Base-by-base conservation (phyloP, 2,329 filamentous ascomycete species). In the Colletotrichum sp. region DNA sequence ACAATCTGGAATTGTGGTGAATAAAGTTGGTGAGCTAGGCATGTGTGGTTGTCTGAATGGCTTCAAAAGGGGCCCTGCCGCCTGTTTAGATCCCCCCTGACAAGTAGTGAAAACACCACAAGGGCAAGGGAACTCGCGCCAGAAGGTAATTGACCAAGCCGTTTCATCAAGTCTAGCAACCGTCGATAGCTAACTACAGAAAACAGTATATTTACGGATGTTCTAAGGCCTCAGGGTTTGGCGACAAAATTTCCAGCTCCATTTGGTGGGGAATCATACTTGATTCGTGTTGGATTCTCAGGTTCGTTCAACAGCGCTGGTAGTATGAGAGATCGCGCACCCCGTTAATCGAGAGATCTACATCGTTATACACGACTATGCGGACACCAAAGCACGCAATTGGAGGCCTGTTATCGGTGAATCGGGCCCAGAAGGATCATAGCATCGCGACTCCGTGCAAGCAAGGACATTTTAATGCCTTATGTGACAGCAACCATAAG, bases 281-380 rank as follows among this genome's bases (percentile, higher is more conserved):
- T 19, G 36, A 44, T 44, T 44, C 8, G 16, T 8, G 8, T 19
- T 19, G 8, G 8, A 44, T 44, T 19, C 19, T 3, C 36, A 44
- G 1, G 36, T 19, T 19, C 8, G 1, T 11, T 19, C 36, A 44
- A 6, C 39, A 44, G 39, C 19, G 19, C 39, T 44, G 5, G 3
- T 44, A 44, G 39, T n/a, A 44, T 6, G 39, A 44, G 8, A n/a
- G 3, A 44, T n/a, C 39, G 0, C 5, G 19, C 0, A 11, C 9
- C 19, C 39, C 3, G 5, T 44, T 1, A 0, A 6, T n/a, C 5
- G 5, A n/a, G 19, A 44, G 19, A 44, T n/a, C 0, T 44, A 0
- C 0, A 44, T n/a, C 39, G 39, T 44, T 3, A 11, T n/a, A 6
- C 1, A 44, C 39, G 0, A 11, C 8, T 6, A 1, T n/a, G 0